Evolutionary conservation across 1,284 basidiomycete species (phyloP).

Genomic region (Chalciporus sp.): DNA sequence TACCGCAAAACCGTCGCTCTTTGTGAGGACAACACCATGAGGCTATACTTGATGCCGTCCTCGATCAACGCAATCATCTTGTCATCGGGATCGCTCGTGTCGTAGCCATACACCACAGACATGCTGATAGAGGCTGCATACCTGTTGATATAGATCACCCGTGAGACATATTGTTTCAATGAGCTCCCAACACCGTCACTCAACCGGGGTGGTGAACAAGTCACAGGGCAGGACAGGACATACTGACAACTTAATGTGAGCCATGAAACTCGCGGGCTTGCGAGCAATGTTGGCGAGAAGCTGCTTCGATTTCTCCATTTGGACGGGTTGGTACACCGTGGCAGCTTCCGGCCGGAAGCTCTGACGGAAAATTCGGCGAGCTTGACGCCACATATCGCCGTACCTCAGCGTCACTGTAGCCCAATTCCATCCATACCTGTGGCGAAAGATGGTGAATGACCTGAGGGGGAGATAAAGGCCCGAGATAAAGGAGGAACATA

Average conservation of each 20-base stretch:
- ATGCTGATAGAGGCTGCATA: slow-evolving; percentile 1
- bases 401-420: not conserved
- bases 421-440: not conserved
- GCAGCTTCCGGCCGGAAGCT: not conserved
- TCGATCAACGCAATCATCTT: too few relatives aligned
- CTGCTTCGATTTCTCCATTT: not conserved
- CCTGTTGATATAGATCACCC: not conserved
- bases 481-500: not conserved
- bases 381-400: not conserved
- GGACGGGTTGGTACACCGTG: not conserved
- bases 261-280: not conserved
- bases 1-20: not conserved
- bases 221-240: too few relatives aligned
- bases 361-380: slow-evolving; percentile 7
- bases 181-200: not conserved
- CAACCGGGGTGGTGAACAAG: too few relatives aligned
- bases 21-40: not conserved
- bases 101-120: slow-evolving; percentile 10
- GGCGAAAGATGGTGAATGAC: not conserved
- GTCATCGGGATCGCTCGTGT: not conserved
- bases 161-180: too few relatives aligned
- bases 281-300: not conserved
- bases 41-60: not conserved
- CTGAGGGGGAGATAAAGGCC: not conserved
- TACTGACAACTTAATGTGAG: not conserved